Evolutionary conservation across 2,329 filamentous ascomycete genomes (phyloP), one percentile per base, ranked within the genome.

Genomic region (Gnomoniopsis smithogilvyi): DNA sequence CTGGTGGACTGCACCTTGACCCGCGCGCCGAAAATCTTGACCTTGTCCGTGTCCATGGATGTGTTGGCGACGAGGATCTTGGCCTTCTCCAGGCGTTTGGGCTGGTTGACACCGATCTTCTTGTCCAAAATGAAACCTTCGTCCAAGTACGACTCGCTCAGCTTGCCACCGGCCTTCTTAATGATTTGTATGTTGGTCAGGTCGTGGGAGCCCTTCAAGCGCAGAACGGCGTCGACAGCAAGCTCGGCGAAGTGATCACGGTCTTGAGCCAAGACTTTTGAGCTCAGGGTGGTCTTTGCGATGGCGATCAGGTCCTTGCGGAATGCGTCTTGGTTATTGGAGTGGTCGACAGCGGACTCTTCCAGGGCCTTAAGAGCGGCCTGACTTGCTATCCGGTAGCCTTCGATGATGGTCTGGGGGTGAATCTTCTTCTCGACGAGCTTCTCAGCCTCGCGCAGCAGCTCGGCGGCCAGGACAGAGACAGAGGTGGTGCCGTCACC

Each of bases 51-150:
- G 76, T 99, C 95, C 95, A 99, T 99, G 14, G 93, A 90, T 11
- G 95, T 99, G 79, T 99, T 99, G 64, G 95, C 95, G 22, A 99
- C 91, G 58, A 99, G 78, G 65, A 99, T 99, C 81, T 98, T 99
- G 66, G 94, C 95, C 74, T 99, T 98, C 75, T 98, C 94, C 69
- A 99, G 81, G 60, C 92, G 84, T 83, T 98, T 98, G 56, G 95
- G 95, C 76, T 99, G 95, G 80, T 98, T 98, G 60, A 98, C 94
- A 66, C 95, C 95, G 65, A 99, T 96, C 80, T 94, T 96, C 85
- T 99, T 99, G 80, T 99, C 95, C 56, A 99, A 81, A 70, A 99
- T 98, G 79, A 99, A 99, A 6, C 95, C 95, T 69, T 97, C 92
- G 71, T 99, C 95, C 46, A 99, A 83, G 76, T 99, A 99, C 14